Conservation (phyloP, 2,329 filamentous ascomycete genomes). For the Penicillium italicum region DNA sequence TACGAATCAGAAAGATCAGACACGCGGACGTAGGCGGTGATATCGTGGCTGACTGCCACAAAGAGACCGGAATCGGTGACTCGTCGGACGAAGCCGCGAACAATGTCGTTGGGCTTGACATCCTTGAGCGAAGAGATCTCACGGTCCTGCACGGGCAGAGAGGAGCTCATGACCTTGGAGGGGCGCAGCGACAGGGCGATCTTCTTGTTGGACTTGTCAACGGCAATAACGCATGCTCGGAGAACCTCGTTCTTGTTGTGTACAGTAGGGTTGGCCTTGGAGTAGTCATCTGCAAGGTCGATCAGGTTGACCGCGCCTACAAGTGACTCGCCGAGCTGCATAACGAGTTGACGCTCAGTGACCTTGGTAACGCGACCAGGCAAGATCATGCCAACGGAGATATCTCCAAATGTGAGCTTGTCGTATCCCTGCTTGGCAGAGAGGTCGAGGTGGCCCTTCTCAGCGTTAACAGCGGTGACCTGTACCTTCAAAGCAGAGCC, state of each 20-base stretch:
- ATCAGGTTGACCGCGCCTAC: constrained; percentile 77
- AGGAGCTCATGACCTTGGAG: constrained; percentile 84
- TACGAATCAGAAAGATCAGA: constrained; percentile 85
- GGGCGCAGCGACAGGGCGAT: constrained; percentile 77
- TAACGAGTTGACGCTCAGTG: constrained; percentile 75
- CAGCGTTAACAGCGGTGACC: constrained; percentile 69
- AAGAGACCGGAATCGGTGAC: constrained; percentile 87
- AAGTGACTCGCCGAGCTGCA: constrained; percentile 77
- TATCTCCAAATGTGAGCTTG: constrained; percentile 63
- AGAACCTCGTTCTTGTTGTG: constrained; percentile 83
- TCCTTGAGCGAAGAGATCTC: constrained; percentile 71
- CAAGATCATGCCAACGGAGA: constrained; percentile 76
- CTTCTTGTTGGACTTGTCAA: constrained; percentile 81
- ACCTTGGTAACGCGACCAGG: constrained; percentile 81
- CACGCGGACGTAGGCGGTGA: constrained; percentile 80
- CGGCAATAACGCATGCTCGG: constrained; percentile 75
- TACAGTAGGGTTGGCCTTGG: constrained; percentile 68
- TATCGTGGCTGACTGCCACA: constrained; percentile 72
- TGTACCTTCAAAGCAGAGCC: constrained; percentile 83
- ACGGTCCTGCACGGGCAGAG: constrained; percentile 72
- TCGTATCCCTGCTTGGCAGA: constrained; percentile 67
- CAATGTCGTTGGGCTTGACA: constrained; percentile 69
- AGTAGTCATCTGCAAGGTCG: constrained; percentile 83
- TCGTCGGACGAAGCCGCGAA: constrained; percentile 89
- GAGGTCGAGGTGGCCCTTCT: constrained; percentile 75